Percentiles rank a stretch among this genome's conserved stretches.
Conservation (phyloP, 2,329 filamentous ascomycete genomes). For the Helotiales sp. region DNA sequence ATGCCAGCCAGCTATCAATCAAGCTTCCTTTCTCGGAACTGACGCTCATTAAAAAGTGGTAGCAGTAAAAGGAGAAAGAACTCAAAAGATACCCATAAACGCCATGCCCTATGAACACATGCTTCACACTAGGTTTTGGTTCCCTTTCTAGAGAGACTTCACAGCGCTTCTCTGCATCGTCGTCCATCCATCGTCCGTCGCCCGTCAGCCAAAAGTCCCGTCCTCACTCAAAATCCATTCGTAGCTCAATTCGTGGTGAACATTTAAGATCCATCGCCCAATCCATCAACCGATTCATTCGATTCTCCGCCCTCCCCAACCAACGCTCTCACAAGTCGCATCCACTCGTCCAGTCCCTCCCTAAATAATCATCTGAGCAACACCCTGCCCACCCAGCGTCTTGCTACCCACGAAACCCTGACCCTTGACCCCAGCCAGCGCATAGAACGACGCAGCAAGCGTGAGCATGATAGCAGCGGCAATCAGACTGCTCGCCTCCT, state of each 20-base stretch:
- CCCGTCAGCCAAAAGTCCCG: neutral
- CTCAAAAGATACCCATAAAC: conserved; percentile 1
- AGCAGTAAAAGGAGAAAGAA: neutral
- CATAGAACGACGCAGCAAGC: conserved; percentile 80
- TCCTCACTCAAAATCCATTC: neutral
- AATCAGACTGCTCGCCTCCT: conserved; percentile 72
- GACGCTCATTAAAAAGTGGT: neutral
- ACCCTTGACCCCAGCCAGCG: conserved; percentile 77
- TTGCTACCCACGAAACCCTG: conserved; percentile 92
- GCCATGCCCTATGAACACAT: conserved; percentile 1
- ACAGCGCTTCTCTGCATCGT: neutral
- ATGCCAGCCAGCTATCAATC: neutral
- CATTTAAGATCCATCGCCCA: neutral
- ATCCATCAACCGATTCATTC: neutral
- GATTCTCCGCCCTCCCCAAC: neutral
- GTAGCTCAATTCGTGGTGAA: conserved; percentile 3
- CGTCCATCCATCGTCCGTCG: neutral
- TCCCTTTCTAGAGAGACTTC: neutral
- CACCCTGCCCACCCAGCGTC: conserved; percentile 89
- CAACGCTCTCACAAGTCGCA: neutral
- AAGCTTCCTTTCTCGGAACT: neutral
- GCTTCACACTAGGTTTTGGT: neutral
- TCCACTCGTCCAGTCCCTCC: neutral
- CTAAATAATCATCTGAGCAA: conserved; percentile 98
- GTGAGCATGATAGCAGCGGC: conserved; percentile 83